A percentile compares a stretch with the other conserved stretches of the same genome.
These are phyloP conservation scores for Phytophthora constricta DNA, from an alignment of 352 stramenopile species.

Conservation along the genomic window DNA sequence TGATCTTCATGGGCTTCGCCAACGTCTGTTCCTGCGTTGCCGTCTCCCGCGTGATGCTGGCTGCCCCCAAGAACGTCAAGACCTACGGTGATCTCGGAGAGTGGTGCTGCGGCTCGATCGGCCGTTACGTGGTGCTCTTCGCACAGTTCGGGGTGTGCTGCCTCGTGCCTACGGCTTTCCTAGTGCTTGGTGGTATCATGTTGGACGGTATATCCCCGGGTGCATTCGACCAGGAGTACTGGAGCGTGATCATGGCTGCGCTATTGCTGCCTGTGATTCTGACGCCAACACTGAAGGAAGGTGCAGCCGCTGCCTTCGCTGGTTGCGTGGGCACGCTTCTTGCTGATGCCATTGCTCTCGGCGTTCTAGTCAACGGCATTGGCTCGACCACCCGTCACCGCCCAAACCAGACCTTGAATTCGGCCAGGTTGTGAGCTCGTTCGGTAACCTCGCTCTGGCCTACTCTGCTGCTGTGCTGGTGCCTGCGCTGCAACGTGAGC, in stretches of 20 bases:
- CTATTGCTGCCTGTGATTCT: slow-evolving; percentile 62
- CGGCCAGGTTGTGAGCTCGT: slow-evolving; percentile 54
- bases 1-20: slow-evolving; percentile 66
- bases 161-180: slow-evolving; percentile 59
- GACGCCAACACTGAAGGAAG: slow-evolving; percentile 70
- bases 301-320: slow-evolving; percentile 54
- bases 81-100: slow-evolving; percentile 72
- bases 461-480: slow-evolving; percentile 68
- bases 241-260: slow-evolving; percentile 67
- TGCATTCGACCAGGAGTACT: slow-evolving; percentile 54
- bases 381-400: slow-evolving; percentile 43
- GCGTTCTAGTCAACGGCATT: slow-evolving; percentile 51
- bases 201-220: slow-evolving; percentile 57
- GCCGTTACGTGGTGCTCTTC: slow-evolving; percentile 61
- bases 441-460: slow-evolving; percentile 66
- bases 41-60: slow-evolving; percentile 68
- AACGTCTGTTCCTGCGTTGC: slow-evolving; percentile 68
- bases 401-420: slow-evolving; percentile 52
- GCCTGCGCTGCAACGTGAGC: slow-evolving; percentile 64
- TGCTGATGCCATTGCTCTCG: slow-evolving; percentile 57
- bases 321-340: slow-evolving; percentile 63
- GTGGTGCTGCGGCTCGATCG: slow-evolving; percentile 52
- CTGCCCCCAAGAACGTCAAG: slow-evolving; percentile 58
- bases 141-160: slow-evolving; percentile 66
- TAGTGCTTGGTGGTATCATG: slow-evolving; percentile 69